Evolutionary conservation across 116 monocot genomes (phyloP), one percentile per base, ranked within the genome.

Genomic region (Papilionanthe hybrid): DNA sequence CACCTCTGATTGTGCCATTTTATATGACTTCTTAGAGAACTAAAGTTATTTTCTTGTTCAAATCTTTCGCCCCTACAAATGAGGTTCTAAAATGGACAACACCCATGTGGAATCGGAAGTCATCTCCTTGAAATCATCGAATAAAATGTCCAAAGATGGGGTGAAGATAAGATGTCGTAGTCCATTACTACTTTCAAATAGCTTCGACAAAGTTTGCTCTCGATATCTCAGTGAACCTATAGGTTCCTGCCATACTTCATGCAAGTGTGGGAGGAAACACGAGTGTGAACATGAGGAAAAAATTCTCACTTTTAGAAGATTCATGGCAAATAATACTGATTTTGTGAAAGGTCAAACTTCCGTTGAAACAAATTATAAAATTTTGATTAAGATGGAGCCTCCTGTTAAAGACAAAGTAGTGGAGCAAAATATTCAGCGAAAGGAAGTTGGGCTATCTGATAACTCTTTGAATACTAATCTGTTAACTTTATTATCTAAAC

Each of bases 221-320:
- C 65, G 78, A 20, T 79, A 79, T 72, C 81, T 84, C 7, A 80
- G 76, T 78, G 55, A 84, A 78, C 71, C 79, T 55, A 25, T 37
- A 18, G 71, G 67, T 71, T 89, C 89, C 27, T 89, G 89, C 65
- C 89, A 89, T 80, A 82, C 86, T 73, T 42, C 58, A 18, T 89
- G 89, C 75, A 89, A 89, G 78, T 84, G 78, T 60, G 89, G 86
- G 45, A 42, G 13, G 20, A 63, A 82, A 8, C 84, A 89, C 53
- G 80, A 22, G 41, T 76, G 55, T 69, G 85, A 89, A 55, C 45
- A 41, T 9, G 86, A 86, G 57, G 82, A 50, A 69, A 81, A 55
- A 42, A 42, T 8, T 42, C 81, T 84, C 32, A 37, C 57, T 56
- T 58, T 43, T 80, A 78, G 22, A 9, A 81, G 17, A 53, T 76